Evolutionary conservation across 2,329 filamentous ascomycete species (phyloP).

Genomic region (Nemania diffusa): DNA sequence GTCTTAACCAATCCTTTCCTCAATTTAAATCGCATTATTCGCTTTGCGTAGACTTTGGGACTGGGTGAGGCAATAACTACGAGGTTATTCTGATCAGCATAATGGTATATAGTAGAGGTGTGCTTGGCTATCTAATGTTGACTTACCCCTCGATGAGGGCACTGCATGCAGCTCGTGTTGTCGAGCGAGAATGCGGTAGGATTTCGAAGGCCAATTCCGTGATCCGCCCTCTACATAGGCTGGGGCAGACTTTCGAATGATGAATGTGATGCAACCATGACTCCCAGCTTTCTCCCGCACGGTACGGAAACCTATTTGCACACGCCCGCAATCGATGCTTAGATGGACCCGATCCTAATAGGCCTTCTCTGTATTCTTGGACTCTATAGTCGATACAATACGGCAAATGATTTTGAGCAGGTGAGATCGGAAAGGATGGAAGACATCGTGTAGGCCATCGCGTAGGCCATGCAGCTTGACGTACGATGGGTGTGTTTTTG

Average conservation of each 20-base stretch:
- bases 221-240: not conserved
- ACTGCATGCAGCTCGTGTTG: constrained; percentile 23
- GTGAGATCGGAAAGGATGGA: constrained; percentile 2
- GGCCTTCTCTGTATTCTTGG: not conserved
- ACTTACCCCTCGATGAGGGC: constrained; percentile 13
- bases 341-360: not conserved
- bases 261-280: constrained; percentile 30
- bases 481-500: constrained; percentile 29
- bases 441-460: constrained; percentile 24
- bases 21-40: not conserved
- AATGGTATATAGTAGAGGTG: constrained; percentile 8
- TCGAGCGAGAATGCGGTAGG: not conserved
- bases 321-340: not conserved
- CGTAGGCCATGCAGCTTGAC: constrained; percentile 33
- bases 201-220: constrained; percentile 1
- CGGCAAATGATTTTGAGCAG: not conserved
- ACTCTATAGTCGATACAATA: not conserved
- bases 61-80: not conserved
- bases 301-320: constrained; percentile 8
- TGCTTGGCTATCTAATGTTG: constrained; percentile 17
- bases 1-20: not conserved
- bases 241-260: not conserved
- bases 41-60: not conserved
- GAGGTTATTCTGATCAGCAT: not conserved
- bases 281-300: constrained; percentile 9